Evolutionary conservation across 148 eudicot species (phyloP).

Genomic region (Camellia granthamiana): DNA sequence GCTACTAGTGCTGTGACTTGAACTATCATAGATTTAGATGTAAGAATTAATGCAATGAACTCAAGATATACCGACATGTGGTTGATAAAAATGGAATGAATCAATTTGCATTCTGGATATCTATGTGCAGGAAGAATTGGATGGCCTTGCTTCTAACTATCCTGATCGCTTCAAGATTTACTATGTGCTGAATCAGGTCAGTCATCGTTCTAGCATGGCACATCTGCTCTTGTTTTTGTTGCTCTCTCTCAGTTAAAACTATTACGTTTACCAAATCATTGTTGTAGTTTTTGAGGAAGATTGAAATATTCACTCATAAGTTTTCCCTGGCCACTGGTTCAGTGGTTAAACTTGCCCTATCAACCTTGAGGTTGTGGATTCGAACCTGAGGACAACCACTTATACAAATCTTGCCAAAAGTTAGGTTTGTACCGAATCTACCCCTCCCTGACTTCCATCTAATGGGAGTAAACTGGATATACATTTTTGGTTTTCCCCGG

Average conservation of each 20-base stretch:
- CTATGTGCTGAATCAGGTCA: conserved; percentile 79
- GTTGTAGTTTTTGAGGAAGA: background rate
- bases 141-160: conserved; percentile 52
- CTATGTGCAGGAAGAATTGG: conserved; percentile 71
- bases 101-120: background rate
- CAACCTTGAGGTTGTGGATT: no score
- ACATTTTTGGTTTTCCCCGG: background rate
- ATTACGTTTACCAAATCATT: background rate
- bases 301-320: no score
- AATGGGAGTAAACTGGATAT: no score
- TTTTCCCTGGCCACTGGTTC: no score
- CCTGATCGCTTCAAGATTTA: conserved; percentile 64
- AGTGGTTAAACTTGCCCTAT: no score
- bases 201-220: conserved; percentile 12
- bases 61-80: background rate
- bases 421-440: no score
- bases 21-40: background rate
- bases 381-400: no score
- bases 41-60: background rate
- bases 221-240: background rate
- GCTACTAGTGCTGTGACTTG: background rate
- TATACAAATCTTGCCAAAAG: no score
- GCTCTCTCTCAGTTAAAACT: background rate
- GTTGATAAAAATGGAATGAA: background rate
- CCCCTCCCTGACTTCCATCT: no score